Percentiles rank a stretch among this genome's conserved stretches.
These are phyloP conservation scores for Yarrowia sp. DNA, from an alignment of 805 yeast species.

Conservation along the genomic window DNA sequence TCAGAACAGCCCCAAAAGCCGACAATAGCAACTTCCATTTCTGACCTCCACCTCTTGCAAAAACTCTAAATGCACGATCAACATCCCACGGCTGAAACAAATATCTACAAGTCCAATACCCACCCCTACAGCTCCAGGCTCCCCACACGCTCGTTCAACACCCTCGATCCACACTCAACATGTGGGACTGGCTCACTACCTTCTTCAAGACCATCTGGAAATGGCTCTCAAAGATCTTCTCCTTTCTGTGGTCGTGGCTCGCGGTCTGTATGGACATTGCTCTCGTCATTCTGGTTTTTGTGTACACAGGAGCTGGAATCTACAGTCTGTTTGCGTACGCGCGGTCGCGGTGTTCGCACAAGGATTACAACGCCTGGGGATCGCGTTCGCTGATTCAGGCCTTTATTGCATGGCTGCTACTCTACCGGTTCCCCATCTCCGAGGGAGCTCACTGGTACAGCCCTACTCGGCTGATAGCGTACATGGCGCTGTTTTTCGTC, in stretches of 20 bases:
- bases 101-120: neutral
- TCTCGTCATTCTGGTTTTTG: neutral
- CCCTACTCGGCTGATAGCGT: neutral
- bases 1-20: too few relatives aligned
- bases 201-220: slow-evolving; percentile 8
- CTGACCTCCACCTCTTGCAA: neutral
- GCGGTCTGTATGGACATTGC: slow-evolving; percentile 12
- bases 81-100: slow-evolving; percentile 18
- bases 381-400: slow-evolving; percentile 13
- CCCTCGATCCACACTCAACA: slow-evolving; percentile 17
- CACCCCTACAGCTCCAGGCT: neutral
- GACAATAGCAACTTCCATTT: too few relatives aligned
- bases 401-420: slow-evolving; percentile 6
- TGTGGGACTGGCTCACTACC: slow-evolving; percentile 20
- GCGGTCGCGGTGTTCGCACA: neutral
- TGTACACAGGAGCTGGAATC: slow-evolving; percentile 5
- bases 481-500: slow-evolving; percentile 19
- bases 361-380: slow-evolving; percentile 18
- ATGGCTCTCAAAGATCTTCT: neutral
- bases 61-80: neutral
- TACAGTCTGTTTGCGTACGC: slow-evolving; percentile 7
- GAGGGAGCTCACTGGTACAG: slow-evolving; percentile 6
- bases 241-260: slow-evolving; percentile 14
- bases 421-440: slow-evolving; percentile 1
- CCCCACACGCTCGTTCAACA: slow-evolving; percentile 6